Base-by-base conservation (phyloP, 2,329 filamentous ascomycete genomes). In the Gremmenia infestans region DNA sequence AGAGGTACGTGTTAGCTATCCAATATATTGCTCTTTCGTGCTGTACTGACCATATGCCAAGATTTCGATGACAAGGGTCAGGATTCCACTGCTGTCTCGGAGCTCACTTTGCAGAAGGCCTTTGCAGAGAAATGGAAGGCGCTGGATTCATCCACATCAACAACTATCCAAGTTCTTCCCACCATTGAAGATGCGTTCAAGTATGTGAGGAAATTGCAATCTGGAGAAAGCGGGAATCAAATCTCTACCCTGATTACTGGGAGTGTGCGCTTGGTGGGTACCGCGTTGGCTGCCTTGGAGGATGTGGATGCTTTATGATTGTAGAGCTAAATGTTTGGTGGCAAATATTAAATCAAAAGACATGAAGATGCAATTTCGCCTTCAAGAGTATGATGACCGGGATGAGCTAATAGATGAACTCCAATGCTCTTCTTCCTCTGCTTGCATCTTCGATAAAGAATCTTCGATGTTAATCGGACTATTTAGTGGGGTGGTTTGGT, bases 21-120 rank as follows among this genome's bases (percentile, higher is more conserved):
- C 46, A 23, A 60, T 71, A 66, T 72, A 71, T 73, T 59, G 17
- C 56, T 58, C 17, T 40, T 7, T 37, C 17, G 28, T 8, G 51
- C 25, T 28, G 23, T 35, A 46, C 48, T 23, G 7, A 19, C 23
- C 43, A 22, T 6, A n/a, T 19, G 17, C 14, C n/a, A 4, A 66
- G 80, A 85, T 65, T 82, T 83, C 63, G 77, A 84, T 53, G 83
- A 83, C 63, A 71, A 74, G 61, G 76, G 81, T 59, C 59, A 61
- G 28, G 65, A 69, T 48, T 46, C 55, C 7, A 58, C 50, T 19
- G 59, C 56, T 0, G 56, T 87, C 1, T 76, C 81, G 53, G 76
- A 73, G 1, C 71, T 88, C 37, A 78, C 77, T 1, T 85, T 93
- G 5, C 92, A 96, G 71, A 79, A 79, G 61, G 74, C 82, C 56